Conservation (phyloP, 352 stramenopile species). For the Phytophthora europaea region DNA sequence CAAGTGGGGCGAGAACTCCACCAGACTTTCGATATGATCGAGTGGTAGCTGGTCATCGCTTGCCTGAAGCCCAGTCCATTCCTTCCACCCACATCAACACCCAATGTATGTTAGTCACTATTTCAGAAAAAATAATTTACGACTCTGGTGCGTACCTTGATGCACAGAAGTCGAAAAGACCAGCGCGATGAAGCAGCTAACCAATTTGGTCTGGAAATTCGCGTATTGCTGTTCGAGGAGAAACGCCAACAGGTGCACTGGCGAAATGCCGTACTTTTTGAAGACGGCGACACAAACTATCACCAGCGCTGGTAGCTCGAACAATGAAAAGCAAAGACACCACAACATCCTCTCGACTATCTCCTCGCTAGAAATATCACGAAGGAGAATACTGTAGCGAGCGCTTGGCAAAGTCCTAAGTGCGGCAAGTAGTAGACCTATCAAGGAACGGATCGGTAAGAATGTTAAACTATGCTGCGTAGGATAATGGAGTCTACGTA, state of each 20-base stretch:
- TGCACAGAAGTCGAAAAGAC: constrained; percentile 33
- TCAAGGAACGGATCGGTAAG: constrained; percentile 10
- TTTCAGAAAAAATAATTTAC: neutral
- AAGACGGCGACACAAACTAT: constrained; percentile 23
- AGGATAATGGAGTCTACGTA: constrained; percentile 11
- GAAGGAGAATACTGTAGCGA: constrained; percentile 37
- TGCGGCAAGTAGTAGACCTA: constrained; percentile 27
- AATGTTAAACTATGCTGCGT: neutral
- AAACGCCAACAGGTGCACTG: constrained; percentile 42
- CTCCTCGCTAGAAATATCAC: constrained; percentile 9
- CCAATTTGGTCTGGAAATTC: constrained; percentile 41
- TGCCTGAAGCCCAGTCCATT: constrained; percentile 9
- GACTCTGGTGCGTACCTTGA: constrained; percentile 10
- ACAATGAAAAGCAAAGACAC: constrained; percentile 20
- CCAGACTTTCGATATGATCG: neutral
- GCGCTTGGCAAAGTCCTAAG: constrained; percentile 42
- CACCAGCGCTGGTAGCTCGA: constrained; percentile 24
- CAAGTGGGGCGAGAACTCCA: neutral
- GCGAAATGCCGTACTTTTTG: constrained; percentile 42
- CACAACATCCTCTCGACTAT: constrained; percentile 8
- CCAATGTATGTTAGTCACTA: neutral
- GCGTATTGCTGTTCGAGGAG: constrained; percentile 50
- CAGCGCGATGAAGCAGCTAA: constrained; percentile 29
- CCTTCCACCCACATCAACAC: neutral
- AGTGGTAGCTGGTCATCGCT: neutral